These are phyloP conservation scores for Suillus decipiens DNA, from an alignment of 768 basidiomycete species.

Conservation along the genomic window DNA sequence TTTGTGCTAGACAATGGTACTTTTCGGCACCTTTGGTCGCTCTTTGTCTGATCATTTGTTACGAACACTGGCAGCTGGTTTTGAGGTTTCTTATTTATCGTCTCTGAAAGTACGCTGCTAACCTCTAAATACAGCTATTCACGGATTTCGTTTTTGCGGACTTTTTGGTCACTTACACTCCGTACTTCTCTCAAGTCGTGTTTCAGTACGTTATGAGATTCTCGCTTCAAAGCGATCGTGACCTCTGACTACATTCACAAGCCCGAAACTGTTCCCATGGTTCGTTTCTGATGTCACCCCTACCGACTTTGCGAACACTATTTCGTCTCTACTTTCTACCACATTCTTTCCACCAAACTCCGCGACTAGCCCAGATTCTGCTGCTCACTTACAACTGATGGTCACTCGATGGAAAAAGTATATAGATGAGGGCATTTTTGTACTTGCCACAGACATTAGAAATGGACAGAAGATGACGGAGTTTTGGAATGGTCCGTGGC, in stretches of 20 bases:
- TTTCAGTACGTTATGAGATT: slow-evolving; percentile 71
- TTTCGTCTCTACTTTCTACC: slow-evolving; percentile 54
- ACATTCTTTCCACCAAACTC: slow-evolving; percentile 55
- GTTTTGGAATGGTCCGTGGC: slow-evolving; percentile 77
- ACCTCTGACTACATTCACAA: slow-evolving; percentile 33
- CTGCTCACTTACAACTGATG: slow-evolving; percentile 55
- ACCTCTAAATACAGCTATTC: slow-evolving; percentile 58
- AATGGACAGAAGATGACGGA: slow-evolving; percentile 31
- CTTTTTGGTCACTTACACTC: slow-evolving; percentile 88
- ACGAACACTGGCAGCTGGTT: slow-evolving; percentile 76
- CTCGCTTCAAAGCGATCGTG: not conserved
- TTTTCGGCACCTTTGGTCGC: slow-evolving; percentile 4
- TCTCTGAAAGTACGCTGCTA: not conserved
- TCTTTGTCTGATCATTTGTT: slow-evolving; percentile 1
- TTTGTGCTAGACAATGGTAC: slow-evolving; percentile 91
- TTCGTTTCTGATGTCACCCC: slow-evolving; percentile 96
- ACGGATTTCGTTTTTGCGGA: slow-evolving; percentile 94
- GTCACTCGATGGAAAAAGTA: slow-evolving; percentile 73
- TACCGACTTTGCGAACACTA: slow-evolving; percentile 67
- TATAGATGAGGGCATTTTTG: slow-evolving; percentile 69
- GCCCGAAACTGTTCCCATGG: slow-evolving; percentile 95
- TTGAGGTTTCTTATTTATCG: slow-evolving; percentile 59
- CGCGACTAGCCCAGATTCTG: slow-evolving; percentile 28
- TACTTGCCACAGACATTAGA: slow-evolving; percentile 50
- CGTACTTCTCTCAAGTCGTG: slow-evolving; percentile 76